phyloP scores from a whole-genome alignment of 2,329 filamentous ascomycete genomes.

The Nectriaceae sp. region DNA sequence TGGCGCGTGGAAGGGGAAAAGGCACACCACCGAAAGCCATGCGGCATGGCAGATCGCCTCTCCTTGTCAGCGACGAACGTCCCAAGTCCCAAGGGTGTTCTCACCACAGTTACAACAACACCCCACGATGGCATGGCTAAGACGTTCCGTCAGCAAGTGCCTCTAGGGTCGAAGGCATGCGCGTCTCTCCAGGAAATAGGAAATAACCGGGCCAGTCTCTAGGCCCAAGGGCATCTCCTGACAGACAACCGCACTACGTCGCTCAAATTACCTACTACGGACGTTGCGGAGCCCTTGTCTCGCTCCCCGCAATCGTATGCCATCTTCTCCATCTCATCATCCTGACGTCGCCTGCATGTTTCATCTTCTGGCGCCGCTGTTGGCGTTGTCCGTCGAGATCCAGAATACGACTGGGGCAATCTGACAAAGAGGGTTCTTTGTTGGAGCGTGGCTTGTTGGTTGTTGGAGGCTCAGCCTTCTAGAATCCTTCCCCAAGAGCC shows the following conservation, averaged over 20 bases:
- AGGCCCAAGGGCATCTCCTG: background rate
- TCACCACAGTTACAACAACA: too few species aligned
- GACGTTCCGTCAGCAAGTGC: too few species aligned
- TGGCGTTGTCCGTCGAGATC: too few species aligned
- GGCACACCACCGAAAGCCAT: too few species aligned
- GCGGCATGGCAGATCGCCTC: too few species aligned
- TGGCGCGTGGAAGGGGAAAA: too few species aligned
- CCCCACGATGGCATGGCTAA: too few species aligned
- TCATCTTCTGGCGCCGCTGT: background rate
- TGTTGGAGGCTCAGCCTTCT: conserved; percentile 24
- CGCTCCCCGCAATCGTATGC: background rate
- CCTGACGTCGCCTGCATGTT: background rate
- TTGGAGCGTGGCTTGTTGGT: conserved; percentile 5
- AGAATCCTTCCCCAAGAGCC: conserved; percentile 25
- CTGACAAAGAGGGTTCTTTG: background rate
- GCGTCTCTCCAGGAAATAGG: too few species aligned
- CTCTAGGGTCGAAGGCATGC: too few species aligned
- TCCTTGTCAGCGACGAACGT: too few species aligned
- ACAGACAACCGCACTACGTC: background rate
- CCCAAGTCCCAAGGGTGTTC: too few species aligned
- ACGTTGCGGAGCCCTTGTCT: background rate
- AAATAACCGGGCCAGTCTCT: background rate
- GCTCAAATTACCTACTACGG: background rate
- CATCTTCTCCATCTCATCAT: background rate
- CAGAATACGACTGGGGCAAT: background rate